Base-by-base conservation (phyloP, 495 filamentous ascomycete genomes). In the Mytilinidion resinicola region DNA sequence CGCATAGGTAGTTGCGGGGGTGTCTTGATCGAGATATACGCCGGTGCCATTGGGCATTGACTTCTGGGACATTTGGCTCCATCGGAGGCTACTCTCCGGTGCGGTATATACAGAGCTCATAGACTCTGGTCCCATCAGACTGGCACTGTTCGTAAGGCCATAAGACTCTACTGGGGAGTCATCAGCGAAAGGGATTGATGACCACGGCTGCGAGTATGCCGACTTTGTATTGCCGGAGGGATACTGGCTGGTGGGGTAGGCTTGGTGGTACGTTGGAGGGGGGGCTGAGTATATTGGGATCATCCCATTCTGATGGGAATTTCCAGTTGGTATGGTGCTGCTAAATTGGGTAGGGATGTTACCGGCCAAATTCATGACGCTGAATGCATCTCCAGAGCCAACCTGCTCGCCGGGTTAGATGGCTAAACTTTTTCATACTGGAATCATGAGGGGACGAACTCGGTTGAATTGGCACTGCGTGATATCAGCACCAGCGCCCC, bases 381-480 rank as follows among this genome's bases (percentile, higher is more conserved):
- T 44, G 19, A 19, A 57, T 41, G 39, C 51, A 53, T 66, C 60
- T 7, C 34, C 41, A 35, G 57, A 53, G 11, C 58, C 58, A 34
- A 70, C 64, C 64, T 72, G 34, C 46, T 9, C 35, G 25, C n/a
- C 9, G 5, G 20, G 49, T 57, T 17, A 63, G 56, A 43, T 52
- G 25, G 35, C 54, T 25, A 12, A 5, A 55, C 25, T 3, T 30
- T 30, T 30, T 3, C 25, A 6, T 30, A 30, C 25, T 30, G 6
- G 25, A 53, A 17, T 12, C 9, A 19, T 25, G 3, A 48, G 53
- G 53, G 63, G 35, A 65, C 75, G 74, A 82, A 95, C 90, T 74
- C 90, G 81, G 50, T 90, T 73, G 66, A 95, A 96, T 44, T 84
- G 82, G 72, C 91, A 96, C 21, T 76, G 74, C 2, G 33, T 53